phyloP scores from a whole-genome alignment of 2,329 filamentous ascomycete species.

The Trichophyton equinum region DNA sequence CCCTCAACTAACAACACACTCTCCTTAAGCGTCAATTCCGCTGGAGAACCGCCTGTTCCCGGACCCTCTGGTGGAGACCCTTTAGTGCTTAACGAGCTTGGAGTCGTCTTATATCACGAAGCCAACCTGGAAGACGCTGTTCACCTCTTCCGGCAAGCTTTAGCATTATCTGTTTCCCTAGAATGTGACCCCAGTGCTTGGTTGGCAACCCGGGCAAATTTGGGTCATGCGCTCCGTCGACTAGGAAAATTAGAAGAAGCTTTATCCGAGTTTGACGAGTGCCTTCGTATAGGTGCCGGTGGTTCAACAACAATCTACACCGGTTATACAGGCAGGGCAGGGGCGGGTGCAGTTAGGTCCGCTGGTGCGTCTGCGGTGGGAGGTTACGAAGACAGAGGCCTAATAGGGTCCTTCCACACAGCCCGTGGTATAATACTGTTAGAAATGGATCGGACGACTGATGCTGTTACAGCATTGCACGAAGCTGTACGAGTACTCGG shows the following conservation, averaged over 20 bases:
- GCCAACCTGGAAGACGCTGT: slow-evolving; percentile 63
- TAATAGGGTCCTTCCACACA: slow-evolving; percentile 36
- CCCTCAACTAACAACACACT: slow-evolving; percentile 17
- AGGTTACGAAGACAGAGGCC: slow-evolving; percentile 36
- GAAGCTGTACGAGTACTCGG: slow-evolving; percentile 45
- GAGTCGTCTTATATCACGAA: slow-evolving; percentile 90
- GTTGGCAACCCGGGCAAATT: slow-evolving; percentile 72
- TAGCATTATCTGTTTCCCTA: slow-evolving; percentile 66
- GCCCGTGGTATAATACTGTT: slow-evolving; percentile 66
- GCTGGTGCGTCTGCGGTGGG: slow-evolving; percentile 30
- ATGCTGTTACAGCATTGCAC: slow-evolving; percentile 71
- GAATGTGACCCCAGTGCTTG: slow-evolving; percentile 71
- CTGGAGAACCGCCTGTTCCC: slow-evolving; percentile 35
- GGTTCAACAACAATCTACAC: slow-evolving; percentile 68
- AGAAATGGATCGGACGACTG: slow-evolving; percentile 59
- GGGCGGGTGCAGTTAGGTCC: slow-evolving; percentile 24
- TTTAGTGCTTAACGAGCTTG: slow-evolving; percentile 85
- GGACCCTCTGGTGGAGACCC: slow-evolving; percentile 49
- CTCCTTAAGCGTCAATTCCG: slow-evolving; percentile 18
- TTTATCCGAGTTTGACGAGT: slow-evolving; percentile 72
- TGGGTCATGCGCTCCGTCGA: slow-evolving; percentile 76
- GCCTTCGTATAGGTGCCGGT: slow-evolving; percentile 61
- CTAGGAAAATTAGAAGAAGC: slow-evolving; percentile 57
- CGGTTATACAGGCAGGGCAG: slow-evolving; percentile 41
- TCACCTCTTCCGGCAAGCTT: slow-evolving; percentile 62